Conservation (phyloP, 2,329 filamentous ascomycete genomes). For the Botrytis pseudocinerea region DNA sequence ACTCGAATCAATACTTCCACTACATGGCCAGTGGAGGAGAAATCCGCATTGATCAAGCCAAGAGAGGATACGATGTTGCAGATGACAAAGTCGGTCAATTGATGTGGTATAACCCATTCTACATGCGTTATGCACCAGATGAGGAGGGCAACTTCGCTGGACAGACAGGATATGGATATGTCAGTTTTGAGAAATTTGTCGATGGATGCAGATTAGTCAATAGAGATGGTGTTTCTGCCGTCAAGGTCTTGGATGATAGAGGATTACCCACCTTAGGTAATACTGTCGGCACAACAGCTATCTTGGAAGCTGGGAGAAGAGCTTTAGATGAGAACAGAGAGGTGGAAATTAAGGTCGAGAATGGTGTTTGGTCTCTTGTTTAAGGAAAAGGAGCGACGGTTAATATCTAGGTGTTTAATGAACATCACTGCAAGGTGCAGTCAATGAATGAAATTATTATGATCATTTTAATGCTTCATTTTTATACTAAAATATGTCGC, state of each 20-base stretch:
- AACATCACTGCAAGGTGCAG: conserved; percentile 4
- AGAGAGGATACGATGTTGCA: conserved; percentile 93
- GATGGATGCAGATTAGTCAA: conserved; percentile 78
- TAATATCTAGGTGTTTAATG: neutral
- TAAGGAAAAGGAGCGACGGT: conserved; percentile 21
- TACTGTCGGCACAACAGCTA: conserved; percentile 88
- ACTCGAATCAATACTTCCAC: conserved; percentile 96
- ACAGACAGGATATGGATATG: conserved; percentile 88
- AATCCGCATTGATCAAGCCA: conserved; percentile 87
- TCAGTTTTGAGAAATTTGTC: conserved; percentile 94
- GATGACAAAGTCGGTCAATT: conserved; percentile 71
- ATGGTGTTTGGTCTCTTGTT: conserved; percentile 66
- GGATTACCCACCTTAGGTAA: conserved; percentile 84
- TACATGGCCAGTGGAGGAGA: conserved; percentile 85
- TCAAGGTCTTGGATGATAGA: conserved; percentile 76
- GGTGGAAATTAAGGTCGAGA: conserved; percentile 69
- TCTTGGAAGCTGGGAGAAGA: conserved; percentile 80
- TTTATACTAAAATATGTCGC: neutral
- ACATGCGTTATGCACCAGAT: conserved; percentile 92
- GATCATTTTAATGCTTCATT: neutral
- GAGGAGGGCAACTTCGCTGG: conserved; percentile 94
- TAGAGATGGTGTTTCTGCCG: conserved; percentile 69
- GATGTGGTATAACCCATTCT: conserved; percentile 91
- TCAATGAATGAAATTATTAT: neutral
- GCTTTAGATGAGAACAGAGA: conserved; percentile 82